These are phyloP conservation scores for Aphanomyces stellatus DNA, from an alignment of 352 stramenopile species.

Conservation along the genomic window DNA sequence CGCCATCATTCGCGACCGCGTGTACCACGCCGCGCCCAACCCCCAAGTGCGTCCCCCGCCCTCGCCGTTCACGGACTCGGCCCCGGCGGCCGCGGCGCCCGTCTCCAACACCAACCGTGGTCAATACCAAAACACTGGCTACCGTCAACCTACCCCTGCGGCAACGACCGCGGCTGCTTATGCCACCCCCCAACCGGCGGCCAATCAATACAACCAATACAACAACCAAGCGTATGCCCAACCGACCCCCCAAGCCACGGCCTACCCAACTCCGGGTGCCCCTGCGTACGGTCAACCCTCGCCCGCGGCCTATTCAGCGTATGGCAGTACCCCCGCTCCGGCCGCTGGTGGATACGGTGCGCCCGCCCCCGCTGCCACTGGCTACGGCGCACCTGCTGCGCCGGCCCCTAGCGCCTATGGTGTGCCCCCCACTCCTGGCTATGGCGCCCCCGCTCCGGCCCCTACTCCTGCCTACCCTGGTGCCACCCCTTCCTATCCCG, in stretches of 20 bases:
- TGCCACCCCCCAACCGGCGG: not conserved
- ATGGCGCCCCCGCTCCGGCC: slow-evolving; percentile 33
- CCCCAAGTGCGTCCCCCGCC: slow-evolving; percentile 69
- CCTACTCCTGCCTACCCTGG: slow-evolving; percentile 36
- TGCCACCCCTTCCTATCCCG: slow-evolving; percentile 9
- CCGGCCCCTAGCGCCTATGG: slow-evolving; percentile 29
- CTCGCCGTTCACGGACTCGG: slow-evolving; percentile 66
- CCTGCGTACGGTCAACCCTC: not conserved
- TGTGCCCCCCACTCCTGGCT: slow-evolving; percentile 26
- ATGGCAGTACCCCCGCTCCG: not conserved
- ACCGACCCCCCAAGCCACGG: not conserved
- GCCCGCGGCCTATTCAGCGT: not conserved
- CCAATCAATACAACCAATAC: not conserved
- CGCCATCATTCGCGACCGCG: slow-evolving; percentile 75
- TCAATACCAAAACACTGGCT: slow-evolving; percentile 48
- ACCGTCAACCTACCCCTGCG: not conserved
- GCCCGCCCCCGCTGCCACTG: not conserved
- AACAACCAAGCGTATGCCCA: not conserved
- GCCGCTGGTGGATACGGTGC: not conserved
- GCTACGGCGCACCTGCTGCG: slow-evolving; percentile 1
- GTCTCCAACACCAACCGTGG: slow-evolving; percentile 27
- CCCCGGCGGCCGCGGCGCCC: slow-evolving; percentile 13
- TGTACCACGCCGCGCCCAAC: slow-evolving; percentile 74
- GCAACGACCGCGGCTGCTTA: not conserved
- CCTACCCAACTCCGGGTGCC: not conserved